phyloP scores from a whole-genome alignment of 768 basidiomycete species.

The Nidularia pulvinata region DNA sequence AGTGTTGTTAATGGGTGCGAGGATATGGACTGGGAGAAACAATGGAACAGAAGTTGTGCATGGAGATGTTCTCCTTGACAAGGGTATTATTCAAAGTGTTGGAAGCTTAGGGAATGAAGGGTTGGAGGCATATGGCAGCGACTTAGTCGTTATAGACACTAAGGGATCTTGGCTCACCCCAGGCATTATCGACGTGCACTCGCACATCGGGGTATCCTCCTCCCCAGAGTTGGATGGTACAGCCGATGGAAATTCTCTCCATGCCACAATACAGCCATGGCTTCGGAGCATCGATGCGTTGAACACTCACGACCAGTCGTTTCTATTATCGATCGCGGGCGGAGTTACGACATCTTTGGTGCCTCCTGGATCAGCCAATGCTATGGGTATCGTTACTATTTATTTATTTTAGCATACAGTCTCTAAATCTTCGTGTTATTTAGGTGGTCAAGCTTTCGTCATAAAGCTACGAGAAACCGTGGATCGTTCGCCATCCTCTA shows the following conservation, averaged over 20 bases:
- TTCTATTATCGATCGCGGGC: slow-evolving; percentile 68
- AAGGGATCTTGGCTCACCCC: slow-evolving; percentile 80
- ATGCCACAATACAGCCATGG: slow-evolving; percentile 52
- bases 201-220: slow-evolving; percentile 59
- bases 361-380: slow-evolving; percentile 71
- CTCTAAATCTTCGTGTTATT: neutral
- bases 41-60: slow-evolving; percentile 67
- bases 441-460: slow-evolving; percentile 74
- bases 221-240: slow-evolving; percentile 51
- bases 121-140: slow-evolving; percentile 19
- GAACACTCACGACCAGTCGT: slow-evolving; percentile 81
- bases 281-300: slow-evolving; percentile 76
- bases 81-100: slow-evolving; percentile 63
- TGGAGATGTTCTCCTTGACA: slow-evolving; percentile 71
- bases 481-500: slow-evolving; percentile 70
- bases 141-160: slow-evolving; percentile 57
- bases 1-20: slow-evolving; percentile 71
- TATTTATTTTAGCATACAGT: too few relatives aligned
- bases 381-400: slow-evolving; percentile 43
- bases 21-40: slow-evolving; percentile 78
- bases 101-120: slow-evolving; percentile 39
- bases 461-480: slow-evolving; percentile 77
- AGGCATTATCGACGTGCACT: slow-evolving; percentile 70
- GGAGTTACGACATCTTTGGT: slow-evolving; percentile 80
- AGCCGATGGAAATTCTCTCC: slow-evolving; percentile 53